Evolutionary conservation across 345 rosid genomes (phyloP), one percentile per base, ranked within the genome.

Genomic region (Arabis alpina): DNA sequence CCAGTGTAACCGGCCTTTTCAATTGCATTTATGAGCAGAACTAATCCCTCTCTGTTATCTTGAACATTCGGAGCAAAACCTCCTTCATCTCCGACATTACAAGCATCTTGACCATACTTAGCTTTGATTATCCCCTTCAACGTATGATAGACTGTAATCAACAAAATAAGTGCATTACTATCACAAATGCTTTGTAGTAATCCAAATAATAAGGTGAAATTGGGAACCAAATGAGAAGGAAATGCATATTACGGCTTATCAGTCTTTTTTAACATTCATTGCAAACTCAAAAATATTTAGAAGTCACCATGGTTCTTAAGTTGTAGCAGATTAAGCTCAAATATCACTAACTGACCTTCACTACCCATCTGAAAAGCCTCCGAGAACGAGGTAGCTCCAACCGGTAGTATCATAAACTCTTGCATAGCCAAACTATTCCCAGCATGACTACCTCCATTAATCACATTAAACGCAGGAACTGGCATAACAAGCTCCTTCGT

Each of bases 51-150:
- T 62, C 98, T 88, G 69, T 94, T 94, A 74, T 94, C 99, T 86
- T 92, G 97, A 54, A 94, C 99, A 77, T 86, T 94, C 2, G 98
- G 98, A 68, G 99, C 99, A 82, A 94, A 94, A 6, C 97, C 98
- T 11, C 99, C 99, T 82, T 94, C 99, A 66, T 92, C 99, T 56
- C 99, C 98, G 10, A 94, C 99, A 80, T 92, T 94, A 87, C 99
- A 94, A 66, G 98, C 99, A 83, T 91, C 98, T 71, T 92, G 99
- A 49, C 98, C 99, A 49, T 94, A 94, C 79, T 92, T 94, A 23
- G 77, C 75, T 82, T 88, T 90, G 78, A 91, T 91, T 64, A 91
- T 91, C 61, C 93, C 93, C 83, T 92, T 92, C 63, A 91, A 75
- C 27, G 59, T 83, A 78, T 94, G 98, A 81, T 94, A 94, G 67